Evolutionary conservation across 805 yeast species (phyloP).

Genomic region (Cyberlindnera xishuangbannaensis): DNA sequence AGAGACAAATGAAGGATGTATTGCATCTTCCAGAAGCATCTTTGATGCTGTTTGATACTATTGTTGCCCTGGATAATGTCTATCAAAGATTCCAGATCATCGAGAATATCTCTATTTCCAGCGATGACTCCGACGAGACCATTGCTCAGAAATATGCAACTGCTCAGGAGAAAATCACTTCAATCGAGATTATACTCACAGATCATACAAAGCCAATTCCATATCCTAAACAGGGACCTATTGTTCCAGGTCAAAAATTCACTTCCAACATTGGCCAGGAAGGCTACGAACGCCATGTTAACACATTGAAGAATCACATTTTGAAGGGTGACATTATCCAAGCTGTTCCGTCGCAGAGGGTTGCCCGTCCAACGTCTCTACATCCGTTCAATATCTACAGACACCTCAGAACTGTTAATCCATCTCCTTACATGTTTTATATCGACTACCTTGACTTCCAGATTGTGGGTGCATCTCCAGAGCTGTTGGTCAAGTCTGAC

Average conservation of each 20-base stretch:
- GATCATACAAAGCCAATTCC: conserved; percentile 39
- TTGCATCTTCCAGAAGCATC: conserved; percentile 86
- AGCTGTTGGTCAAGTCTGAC: conserved; percentile 81
- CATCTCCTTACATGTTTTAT: conserved; percentile 95
- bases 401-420: conserved; percentile 91
- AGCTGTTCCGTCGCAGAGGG: conserved; percentile 97
- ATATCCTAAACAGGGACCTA: conserved; percentile 71
- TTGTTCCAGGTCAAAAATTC: conserved; percentile 61
- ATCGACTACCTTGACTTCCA: conserved; percentile 90
- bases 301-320: conserved; percentile 70
- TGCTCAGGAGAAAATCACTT: conserved; percentile 55
- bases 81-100: conserved; percentile 89
- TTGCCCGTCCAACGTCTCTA: conserved; percentile 87
- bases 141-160: conserved; percentile 42
- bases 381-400: conserved; percentile 97
- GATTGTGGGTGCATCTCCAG: conserved; percentile 97
- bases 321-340: conserved; percentile 91
- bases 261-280: conserved; percentile 88
- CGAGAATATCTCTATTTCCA: conserved; percentile 58
- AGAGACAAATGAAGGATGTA: conserved; percentile 67
- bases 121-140: conserved; percentile 25
- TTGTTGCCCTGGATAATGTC: conserved; percentile 91
- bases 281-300: conserved; percentile 86
- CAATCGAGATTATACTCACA: conserved; percentile 44
- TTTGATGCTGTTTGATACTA: conserved; percentile 84